phyloP scores from a whole-genome alignment of 1,139 yeast genomes.

The Lodderomyces parapsilosis region DNA sequence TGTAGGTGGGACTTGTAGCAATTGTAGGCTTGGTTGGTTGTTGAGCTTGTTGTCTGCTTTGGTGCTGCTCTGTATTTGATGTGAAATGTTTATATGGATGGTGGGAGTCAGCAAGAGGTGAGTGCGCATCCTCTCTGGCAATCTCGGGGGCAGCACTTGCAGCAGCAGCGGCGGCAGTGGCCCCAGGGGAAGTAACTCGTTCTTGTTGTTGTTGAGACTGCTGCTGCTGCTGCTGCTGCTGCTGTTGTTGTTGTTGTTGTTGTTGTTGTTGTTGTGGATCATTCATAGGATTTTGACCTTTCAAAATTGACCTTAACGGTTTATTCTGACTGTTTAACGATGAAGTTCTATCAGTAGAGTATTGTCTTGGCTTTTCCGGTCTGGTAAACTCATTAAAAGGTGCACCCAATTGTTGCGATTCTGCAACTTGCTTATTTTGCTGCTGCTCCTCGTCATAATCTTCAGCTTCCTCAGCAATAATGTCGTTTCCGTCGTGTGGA shows the following conservation, averaged over 20 bases:
- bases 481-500: not conserved
- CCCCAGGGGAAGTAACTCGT: not conserved
- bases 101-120: not conserved
- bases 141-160: not conserved
- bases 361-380: not conserved
- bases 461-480: slow-evolving; percentile 2
- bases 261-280: not conserved
- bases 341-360: slow-evolving; percentile 8
- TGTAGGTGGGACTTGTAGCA: not conserved
- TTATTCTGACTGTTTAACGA: slow-evolving; percentile 12
- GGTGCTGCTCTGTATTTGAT: not conserved
- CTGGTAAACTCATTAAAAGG: slow-evolving; percentile 9
- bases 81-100: slow-evolving; percentile 5
- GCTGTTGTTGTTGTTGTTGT: not conserved
- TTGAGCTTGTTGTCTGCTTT: not conserved
- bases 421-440: not conserved
- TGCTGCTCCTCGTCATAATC: not conserved
- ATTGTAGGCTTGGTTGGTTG: slow-evolving; percentile 1
- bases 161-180: not conserved
- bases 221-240: not conserved
- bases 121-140: not conserved
- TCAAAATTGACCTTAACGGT: slow-evolving; percentile 39
- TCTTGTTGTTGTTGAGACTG: not conserved
- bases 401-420: slow-evolving; percentile 10
- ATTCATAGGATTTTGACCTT: slow-evolving; percentile 20